Evolutionary conservation across 169 alveolate genomes (phyloP).

Genomic region (Plasmodium adleri): DNA sequence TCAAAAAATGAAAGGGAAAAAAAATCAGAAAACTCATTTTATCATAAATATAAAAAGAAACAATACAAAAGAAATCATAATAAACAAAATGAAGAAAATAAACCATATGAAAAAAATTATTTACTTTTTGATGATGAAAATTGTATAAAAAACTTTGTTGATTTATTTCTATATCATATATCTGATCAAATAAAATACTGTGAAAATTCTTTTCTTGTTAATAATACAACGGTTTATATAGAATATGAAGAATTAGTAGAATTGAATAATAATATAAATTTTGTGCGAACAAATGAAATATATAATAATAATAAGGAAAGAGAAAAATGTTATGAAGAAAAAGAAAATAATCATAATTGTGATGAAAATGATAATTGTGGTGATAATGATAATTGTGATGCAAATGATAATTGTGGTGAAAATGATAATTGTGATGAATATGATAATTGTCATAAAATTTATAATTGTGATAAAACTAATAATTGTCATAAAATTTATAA

Average conservation of each 20-base stretch:
- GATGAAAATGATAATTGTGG: neutral
- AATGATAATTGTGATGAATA: neutral
- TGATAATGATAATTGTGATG: neutral
- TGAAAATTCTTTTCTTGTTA: conserved; percentile 26
- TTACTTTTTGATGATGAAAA: conserved; percentile 69
- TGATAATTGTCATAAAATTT: neutral
- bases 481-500: neutral
- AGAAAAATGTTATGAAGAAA: no score
- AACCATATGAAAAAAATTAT: conserved; percentile 17
- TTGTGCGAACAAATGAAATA: no score
- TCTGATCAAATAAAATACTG: conserved; percentile 7
- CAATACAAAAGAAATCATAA: conserved; percentile 17
- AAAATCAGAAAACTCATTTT: conserved; percentile 27
- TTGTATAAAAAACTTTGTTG: conserved; percentile 60
- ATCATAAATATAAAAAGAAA: conserved; percentile 42
- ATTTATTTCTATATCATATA: conserved; percentile 50
- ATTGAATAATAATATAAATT: no score
- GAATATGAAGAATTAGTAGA: neutral
- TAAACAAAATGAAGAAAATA: neutral
- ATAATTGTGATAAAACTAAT: neutral
- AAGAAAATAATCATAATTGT: neutral
- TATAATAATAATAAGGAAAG: no score
- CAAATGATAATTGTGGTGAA: neutral
- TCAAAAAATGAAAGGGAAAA: neutral
- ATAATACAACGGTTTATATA: conserved; percentile 38